Conservation (phyloP, 805 yeast species). For the Scheffersomyces spartinae region DNA sequence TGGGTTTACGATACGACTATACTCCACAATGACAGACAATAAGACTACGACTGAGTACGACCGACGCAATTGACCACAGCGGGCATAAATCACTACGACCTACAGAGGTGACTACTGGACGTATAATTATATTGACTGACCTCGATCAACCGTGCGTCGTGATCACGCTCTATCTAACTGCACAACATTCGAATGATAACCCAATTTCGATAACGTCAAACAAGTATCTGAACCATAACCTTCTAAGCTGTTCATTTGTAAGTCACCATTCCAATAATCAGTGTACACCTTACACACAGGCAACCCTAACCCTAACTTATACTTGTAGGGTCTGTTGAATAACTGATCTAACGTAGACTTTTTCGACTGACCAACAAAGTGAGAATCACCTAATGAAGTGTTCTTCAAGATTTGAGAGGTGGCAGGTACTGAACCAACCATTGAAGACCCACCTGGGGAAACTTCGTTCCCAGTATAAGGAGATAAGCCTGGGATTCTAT, state of each 20-base stretch:
- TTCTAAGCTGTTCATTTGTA: slow-evolving; percentile 71
- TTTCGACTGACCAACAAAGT: slow-evolving; percentile 14
- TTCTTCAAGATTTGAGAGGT: slow-evolving; percentile 13
- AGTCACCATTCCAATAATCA: slow-evolving; percentile 93
- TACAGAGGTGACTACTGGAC: no score
- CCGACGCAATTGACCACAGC: no score
- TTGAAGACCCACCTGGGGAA: slow-evolving; percentile 29
- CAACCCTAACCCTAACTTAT: slow-evolving; percentile 75
- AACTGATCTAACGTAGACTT: slow-evolving; percentile 50
- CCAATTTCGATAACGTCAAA: slow-evolving; percentile 67
- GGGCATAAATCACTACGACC: no score
- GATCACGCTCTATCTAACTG: slow-evolving; percentile 67
- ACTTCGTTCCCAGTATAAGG: slow-evolving; percentile 16
- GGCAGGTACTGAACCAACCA: slow-evolving; percentile 9
- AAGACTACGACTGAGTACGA: no score
- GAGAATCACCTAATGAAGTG: slow-evolving; percentile 33
- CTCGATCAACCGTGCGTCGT: no score
- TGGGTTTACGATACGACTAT: no score
- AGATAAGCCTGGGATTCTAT: slow-evolving; percentile 55
- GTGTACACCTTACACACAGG: slow-evolving; percentile 91
- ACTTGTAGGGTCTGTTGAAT: slow-evolving; percentile 61
- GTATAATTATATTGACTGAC: no score
- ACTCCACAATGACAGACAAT: no score
- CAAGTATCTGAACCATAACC: slow-evolving; percentile 91
- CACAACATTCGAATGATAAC: slow-evolving; percentile 48